Conservation (phyloP, 2,329 filamentous ascomycete species). For the Trichoderma pleuroti region DNA sequence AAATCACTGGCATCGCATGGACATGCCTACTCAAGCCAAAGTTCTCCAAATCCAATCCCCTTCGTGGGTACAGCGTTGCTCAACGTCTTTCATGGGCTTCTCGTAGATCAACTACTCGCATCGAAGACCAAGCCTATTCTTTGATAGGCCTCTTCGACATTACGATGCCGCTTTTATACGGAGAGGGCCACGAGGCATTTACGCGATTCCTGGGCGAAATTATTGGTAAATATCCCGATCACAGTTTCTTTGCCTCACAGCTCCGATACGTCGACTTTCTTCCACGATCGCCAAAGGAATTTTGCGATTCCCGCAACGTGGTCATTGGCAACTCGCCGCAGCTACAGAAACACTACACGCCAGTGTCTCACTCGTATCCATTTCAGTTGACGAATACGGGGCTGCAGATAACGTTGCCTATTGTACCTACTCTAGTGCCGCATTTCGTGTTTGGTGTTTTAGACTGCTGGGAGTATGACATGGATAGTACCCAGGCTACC, state of each 20-base stretch:
- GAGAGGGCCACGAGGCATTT: slow-evolving; percentile 20
- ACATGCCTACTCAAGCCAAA: slow-evolving; percentile 1
- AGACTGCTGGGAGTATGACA: slow-evolving; percentile 8
- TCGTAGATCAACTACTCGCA: slow-evolving; percentile 23
- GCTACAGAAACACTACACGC: slow-evolving; percentile 2
- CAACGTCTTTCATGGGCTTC: slow-evolving; percentile 30
- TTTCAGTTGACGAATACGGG: slow-evolving; percentile 7
- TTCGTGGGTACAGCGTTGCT: slow-evolving; percentile 20
- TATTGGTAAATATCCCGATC: neutral
- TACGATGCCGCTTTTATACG: slow-evolving; percentile 23
- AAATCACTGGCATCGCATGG: slow-evolving; percentile 10
- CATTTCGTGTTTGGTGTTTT: slow-evolving; percentile 10
- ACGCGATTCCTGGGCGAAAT: slow-evolving; percentile 2
- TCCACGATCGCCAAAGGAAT: slow-evolving; percentile 2
- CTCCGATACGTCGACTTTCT: slow-evolving; percentile 11
- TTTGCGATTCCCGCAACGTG: neutral
- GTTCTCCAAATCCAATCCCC: slow-evolving; percentile 11
- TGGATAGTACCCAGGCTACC: neutral
- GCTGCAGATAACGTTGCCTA: neutral
- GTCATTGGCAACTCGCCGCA: neutral
- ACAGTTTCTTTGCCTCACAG: slow-evolving; percentile 6
- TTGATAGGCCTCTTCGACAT: slow-evolving; percentile 22
- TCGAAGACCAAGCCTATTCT: slow-evolving; percentile 24
- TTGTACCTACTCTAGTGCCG: slow-evolving; percentile 10
- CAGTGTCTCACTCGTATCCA: neutral